Conservation (phyloP, 768 basidiomycete species). For the Suillus occidentalis region DNA sequence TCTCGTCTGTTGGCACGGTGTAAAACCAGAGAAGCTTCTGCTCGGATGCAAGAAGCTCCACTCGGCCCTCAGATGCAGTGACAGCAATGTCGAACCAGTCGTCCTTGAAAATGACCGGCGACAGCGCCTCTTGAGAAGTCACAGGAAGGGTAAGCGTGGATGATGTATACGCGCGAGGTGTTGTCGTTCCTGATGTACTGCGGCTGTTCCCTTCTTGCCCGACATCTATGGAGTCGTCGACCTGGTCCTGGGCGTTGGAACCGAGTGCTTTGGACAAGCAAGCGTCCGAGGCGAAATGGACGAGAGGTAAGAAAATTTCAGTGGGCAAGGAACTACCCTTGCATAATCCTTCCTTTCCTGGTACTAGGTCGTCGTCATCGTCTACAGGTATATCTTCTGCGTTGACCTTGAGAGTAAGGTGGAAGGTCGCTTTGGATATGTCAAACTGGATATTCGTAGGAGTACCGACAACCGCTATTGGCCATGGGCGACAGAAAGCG, state of each 20-base stretch:
- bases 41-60: slow-evolving; percentile 46
- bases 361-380: neutral
- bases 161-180: slow-evolving; percentile 7
- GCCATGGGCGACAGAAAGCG: slow-evolving; percentile 86
- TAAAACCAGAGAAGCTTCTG: slow-evolving; percentile 57
- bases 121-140: slow-evolving; percentile 5
- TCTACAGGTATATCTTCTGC: slow-evolving; percentile 49
- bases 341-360: neutral
- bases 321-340: slow-evolving; percentile 53
- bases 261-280: slow-evolving; percentile 25
- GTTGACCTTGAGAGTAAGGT: slow-evolving; percentile 62
- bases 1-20: slow-evolving; percentile 28
- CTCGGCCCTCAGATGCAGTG: slow-evolving; percentile 45
- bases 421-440: slow-evolving; percentile 67
- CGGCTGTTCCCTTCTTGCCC: neutral
- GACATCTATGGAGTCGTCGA: neutral
- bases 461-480: slow-evolving; percentile 69
- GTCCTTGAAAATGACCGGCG: slow-evolving; percentile 15
- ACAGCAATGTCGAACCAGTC: slow-evolving; percentile 42
- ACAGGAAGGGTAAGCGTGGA: slow-evolving; percentile 20
- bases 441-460: slow-evolving; percentile 74
- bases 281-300: slow-evolving; percentile 72
- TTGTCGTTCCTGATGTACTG: slow-evolving; percentile 1
- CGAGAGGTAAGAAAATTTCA: slow-evolving; percentile 87
- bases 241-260: neutral